Conservation (phyloP, 1,139 yeast species). For the Meyerozyma carpophila region DNA sequence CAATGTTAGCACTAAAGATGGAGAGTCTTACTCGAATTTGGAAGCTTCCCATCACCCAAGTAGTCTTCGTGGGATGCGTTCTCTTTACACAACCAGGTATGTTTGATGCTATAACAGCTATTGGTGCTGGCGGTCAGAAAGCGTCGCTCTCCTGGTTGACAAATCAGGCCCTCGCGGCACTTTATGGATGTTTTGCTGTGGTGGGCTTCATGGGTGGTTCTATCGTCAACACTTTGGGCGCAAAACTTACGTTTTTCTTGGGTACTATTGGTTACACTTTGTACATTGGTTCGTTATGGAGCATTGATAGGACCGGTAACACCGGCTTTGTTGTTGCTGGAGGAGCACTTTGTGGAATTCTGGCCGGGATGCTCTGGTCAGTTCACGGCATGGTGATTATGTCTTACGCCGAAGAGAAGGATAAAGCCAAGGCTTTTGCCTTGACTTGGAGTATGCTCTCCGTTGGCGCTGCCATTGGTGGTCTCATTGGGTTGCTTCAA, state of each 20-base stretch:
- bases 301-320: slow-evolving; percentile 4
- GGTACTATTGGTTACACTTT: slow-evolving; percentile 5
- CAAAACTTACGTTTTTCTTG: slow-evolving; percentile 3
- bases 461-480: slow-evolving; percentile 2
- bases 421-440: slow-evolving; percentile 1
- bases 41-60: slow-evolving; percentile 1
- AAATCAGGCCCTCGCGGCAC: slow-evolving; percentile 4
- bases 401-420: slow-evolving; percentile 2
- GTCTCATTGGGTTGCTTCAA: slow-evolving; percentile 1
- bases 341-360: slow-evolving; percentile 1
- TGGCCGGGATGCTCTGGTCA: slow-evolving; percentile 1
- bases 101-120: slow-evolving; percentile 2
- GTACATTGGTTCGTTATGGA: slow-evolving; percentile 5
- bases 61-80: slow-evolving; percentile 1
- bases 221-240: slow-evolving; percentile 4
- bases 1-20: not conserved
- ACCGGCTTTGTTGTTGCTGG: slow-evolving; percentile 5
- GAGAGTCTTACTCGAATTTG: not conserved
- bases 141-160: slow-evolving; percentile 1
- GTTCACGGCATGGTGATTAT: slow-evolving; percentile 2
- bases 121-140: slow-evolving; percentile 2
- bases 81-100: slow-evolving; percentile 2
- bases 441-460: slow-evolving; percentile 1
- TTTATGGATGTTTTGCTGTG: slow-evolving; percentile 4
- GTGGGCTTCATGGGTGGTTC: slow-evolving; percentile 5